Percentiles rank a stretch among this genome's conserved stretches.
Conservation (phyloP, 2,329 filamentous ascomycete genomes). For the Cercospora sp. region DNA sequence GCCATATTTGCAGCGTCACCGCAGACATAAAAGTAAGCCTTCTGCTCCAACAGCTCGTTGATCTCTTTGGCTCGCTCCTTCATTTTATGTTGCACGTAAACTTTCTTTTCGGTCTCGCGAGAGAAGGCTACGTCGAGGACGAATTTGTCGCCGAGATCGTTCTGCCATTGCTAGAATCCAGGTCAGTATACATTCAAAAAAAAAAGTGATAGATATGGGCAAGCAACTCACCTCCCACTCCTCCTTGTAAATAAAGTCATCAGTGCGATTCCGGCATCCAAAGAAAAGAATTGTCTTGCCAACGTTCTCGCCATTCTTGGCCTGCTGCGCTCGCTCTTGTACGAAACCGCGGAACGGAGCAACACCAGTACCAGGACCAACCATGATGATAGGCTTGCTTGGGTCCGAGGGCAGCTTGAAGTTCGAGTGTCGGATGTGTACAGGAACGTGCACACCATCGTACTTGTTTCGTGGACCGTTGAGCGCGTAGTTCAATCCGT, state of each 20-base stretch:
- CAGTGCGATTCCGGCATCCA: conserved; percentile 80
- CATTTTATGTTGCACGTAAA: conserved; percentile 94
- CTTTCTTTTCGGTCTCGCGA: conserved; percentile 80
- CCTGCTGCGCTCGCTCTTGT: conserved; percentile 85
- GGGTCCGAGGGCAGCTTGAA: conserved; percentile 98
- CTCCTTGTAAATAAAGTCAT: conserved; percentile 88
- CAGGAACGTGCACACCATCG: conserved; percentile 88
- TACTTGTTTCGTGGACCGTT: conserved; percentile 94
- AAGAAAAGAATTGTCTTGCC: conserved; percentile 92
- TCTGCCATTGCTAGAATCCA: conserved; percentile 68
- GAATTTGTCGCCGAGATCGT: conserved; percentile 82
- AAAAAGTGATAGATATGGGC: not conserved
- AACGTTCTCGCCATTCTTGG: conserved; percentile 75
- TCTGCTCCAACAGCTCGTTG: conserved; percentile 81
- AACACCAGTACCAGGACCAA: conserved; percentile 93
- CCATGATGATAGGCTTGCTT: conserved; percentile 89
- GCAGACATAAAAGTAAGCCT: conserved; percentile 95
- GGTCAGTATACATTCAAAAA: conserved; percentile 14
- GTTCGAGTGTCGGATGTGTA: conserved; percentile 96
- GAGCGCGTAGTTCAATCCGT: conserved; percentile 83
- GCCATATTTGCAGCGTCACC: conserved; percentile 89
- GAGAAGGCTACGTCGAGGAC: conserved; percentile 93
- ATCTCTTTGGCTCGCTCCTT: conserved; percentile 80
- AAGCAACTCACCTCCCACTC: conserved; percentile 84
- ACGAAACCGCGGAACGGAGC: conserved; percentile 95